Evolutionary conservation across 805 yeast genomes (phyloP).

Genomic region (Metschnikowia santaceciliae): DNA sequence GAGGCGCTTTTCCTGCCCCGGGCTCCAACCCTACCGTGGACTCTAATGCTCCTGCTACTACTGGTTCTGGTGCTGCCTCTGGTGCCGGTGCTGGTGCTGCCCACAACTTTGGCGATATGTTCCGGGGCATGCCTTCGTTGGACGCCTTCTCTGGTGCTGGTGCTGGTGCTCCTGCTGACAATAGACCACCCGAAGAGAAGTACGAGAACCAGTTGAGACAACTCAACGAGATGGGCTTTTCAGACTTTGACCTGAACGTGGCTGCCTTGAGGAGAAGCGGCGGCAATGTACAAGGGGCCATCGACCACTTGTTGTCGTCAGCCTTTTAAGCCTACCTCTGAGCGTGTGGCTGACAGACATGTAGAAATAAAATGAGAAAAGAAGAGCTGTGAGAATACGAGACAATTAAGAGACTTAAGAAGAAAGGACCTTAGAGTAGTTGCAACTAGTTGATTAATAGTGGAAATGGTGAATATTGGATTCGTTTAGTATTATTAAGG

Average conservation of each 20-base stretch:
- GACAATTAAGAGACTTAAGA: no score
- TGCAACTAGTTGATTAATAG: no score
- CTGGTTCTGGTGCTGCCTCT: neutral
- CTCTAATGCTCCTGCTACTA: slow-evolving; percentile 8
- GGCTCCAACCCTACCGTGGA: slow-evolving; percentile 37
- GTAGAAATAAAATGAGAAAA: no score
- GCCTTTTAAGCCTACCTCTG: neutral
- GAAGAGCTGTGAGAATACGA: no score
- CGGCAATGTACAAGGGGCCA: slow-evolving; percentile 95
- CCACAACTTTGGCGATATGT: slow-evolving; percentile 37
- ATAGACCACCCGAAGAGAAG: slow-evolving; percentile 44
- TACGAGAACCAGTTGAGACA: slow-evolving; percentile 42
- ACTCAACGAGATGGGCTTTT: slow-evolving; percentile 58
- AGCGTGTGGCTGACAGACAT: no score
- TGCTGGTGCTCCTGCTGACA: slow-evolving; percentile 32
- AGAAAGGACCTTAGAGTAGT: no score
- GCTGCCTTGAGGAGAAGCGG: slow-evolving; percentile 92
- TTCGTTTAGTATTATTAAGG: neutral
- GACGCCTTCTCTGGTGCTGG: slow-evolving; percentile 48
- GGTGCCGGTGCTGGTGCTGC: slow-evolving; percentile 8
- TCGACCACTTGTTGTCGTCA: slow-evolving; percentile 64
- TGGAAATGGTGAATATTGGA: neutral
- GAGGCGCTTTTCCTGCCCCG: slow-evolving; percentile 32
- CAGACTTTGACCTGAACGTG: slow-evolving; percentile 88
- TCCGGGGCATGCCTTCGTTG: slow-evolving; percentile 35